A percentile compares a stretch with the other conserved stretches of the same genome.
These are phyloP conservation scores for Aspergillus sp. DNA, from an alignment of 2,329 filamentous ascomycete species.

Conservation along the genomic window DNA sequence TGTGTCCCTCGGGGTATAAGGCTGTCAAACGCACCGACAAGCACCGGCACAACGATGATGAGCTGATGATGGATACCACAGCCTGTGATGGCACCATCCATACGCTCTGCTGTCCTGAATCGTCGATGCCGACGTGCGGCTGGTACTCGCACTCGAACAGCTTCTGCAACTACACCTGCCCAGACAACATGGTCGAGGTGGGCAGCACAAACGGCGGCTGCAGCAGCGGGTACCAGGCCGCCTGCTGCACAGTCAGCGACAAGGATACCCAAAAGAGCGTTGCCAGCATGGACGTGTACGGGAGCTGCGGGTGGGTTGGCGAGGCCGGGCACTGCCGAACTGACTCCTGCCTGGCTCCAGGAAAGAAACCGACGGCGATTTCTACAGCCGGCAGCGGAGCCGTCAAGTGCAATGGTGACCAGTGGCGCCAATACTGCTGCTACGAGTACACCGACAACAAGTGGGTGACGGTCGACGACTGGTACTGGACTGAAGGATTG, in stretches of 20 bases:
- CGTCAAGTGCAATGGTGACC: too few species aligned
- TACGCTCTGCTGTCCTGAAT: background rate
- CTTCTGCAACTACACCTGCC: background rate
- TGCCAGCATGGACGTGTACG: too few species aligned
- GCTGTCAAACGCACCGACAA: background rate
- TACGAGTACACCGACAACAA: too few species aligned
- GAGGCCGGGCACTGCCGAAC: too few species aligned
- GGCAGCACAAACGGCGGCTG: background rate
- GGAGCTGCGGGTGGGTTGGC: too few species aligned
- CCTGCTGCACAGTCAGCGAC: slow-evolving; percentile 6
- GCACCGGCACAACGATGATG: background rate
- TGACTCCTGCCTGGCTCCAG: too few species aligned
- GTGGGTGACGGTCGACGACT: too few species aligned
- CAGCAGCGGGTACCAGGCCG: background rate
- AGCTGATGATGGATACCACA: background rate
- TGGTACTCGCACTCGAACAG: background rate
- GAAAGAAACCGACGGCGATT: too few species aligned
- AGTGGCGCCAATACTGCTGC: too few species aligned
- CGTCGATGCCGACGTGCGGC: background rate
- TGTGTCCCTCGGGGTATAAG: background rate
- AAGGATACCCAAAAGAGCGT: too few species aligned
- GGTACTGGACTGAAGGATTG: too few species aligned
- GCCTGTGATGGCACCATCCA: background rate
- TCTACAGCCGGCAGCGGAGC: too few species aligned
- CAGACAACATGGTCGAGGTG: background rate